phyloP scores from a whole-genome alignment of 78 protist genomes.

The Acrasis kona region DNA sequence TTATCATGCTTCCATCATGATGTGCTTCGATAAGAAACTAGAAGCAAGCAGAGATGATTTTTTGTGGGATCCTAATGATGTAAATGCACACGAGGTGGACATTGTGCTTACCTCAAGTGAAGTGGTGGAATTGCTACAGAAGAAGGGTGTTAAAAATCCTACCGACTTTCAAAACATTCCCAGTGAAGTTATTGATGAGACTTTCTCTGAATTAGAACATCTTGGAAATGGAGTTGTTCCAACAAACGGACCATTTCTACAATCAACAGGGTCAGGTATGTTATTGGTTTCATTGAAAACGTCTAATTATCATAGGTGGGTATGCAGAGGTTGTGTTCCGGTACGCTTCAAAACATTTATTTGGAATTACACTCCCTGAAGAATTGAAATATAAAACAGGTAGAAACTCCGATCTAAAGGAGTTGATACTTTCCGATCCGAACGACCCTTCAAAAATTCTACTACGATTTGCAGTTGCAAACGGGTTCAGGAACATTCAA shows the following conservation, averaged over 20 bases:
- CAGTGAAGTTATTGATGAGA: neutral
- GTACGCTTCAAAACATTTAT: slow-evolving; percentile 59
- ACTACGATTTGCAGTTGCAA: slow-evolving; percentile 47
- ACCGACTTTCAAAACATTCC: neutral
- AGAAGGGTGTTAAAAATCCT: slow-evolving; percentile 13
- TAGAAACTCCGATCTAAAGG: slow-evolving; percentile 4
- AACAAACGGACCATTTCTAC: too few species aligned
- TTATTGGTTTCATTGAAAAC: too few species aligned
- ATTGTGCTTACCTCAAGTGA: slow-evolving; percentile 52
- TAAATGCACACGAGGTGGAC: slow-evolving; percentile 33
- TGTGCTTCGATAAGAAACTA: slow-evolving; percentile 92
- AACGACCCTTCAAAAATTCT: too few species aligned
- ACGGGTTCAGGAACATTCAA: slow-evolving; percentile 90
- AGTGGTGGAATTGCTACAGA: slow-evolving; percentile 44
- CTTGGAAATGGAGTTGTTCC: slow-evolving; percentile 44
- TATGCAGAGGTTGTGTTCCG: slow-evolving; percentile 47
- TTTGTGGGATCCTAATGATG: slow-evolving; percentile 19
- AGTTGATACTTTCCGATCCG: slow-evolving; percentile 30
- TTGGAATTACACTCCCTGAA: slow-evolving; percentile 22
- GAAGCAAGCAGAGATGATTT: slow-evolving; percentile 88
- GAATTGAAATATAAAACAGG: slow-evolving; percentile 31
- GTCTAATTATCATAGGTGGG: too few species aligned
- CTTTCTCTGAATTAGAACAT: neutral
- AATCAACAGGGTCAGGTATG: too few species aligned
- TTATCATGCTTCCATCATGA: slow-evolving; percentile 86